Percentiles rank a stretch among this genome's conserved stretches.
phyloP scores from a whole-genome alignment of 139 green algal genomes.

The Micractinium sp. region DNA sequence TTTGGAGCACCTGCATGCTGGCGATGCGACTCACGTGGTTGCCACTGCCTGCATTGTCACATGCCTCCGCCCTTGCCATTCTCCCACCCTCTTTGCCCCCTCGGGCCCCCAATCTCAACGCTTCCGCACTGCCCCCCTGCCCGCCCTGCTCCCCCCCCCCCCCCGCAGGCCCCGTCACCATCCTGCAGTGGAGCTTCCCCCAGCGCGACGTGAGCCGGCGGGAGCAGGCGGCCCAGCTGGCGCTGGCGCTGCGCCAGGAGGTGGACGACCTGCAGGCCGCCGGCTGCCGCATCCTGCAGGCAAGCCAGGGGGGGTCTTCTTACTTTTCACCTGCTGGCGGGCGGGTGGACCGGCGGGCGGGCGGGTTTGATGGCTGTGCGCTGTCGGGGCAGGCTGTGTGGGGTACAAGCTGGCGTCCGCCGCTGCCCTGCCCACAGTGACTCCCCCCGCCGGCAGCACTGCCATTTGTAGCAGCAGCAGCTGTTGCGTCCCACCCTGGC shows the following conservation, averaged over 20 bases:
- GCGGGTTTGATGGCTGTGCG: not conserved
- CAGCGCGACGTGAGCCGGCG: slow-evolving; percentile 80
- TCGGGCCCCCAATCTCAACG: too few relatives aligned
- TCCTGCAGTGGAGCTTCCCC: slow-evolving; percentile 95
- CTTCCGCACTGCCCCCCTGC: not conserved
- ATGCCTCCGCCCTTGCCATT: not conserved
- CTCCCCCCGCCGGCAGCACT: too few relatives aligned
- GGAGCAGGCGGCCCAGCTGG: slow-evolving; percentile 82
- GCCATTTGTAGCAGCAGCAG: too few relatives aligned
- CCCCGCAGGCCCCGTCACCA: slow-evolving; percentile 82
- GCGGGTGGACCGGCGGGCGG: not conserved
- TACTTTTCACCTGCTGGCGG: not conserved
- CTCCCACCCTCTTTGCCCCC: too few relatives aligned
- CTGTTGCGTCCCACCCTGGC: not conserved
- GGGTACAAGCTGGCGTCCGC: not conserved
- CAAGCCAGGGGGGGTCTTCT: slow-evolving; percentile 2
- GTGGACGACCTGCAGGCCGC: slow-evolving; percentile 83
- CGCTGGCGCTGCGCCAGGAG: slow-evolving; percentile 82
- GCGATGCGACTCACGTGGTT: too few relatives aligned
- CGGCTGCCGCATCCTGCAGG: slow-evolving; percentile 87
- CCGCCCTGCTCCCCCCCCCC: not conserved
- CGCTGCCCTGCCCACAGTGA: not conserved
- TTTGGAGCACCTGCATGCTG: too few relatives aligned
- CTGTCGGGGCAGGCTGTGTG: not conserved
- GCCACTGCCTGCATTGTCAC: too few relatives aligned